These are phyloP conservation scores for Tolypocladium tundrense DNA, from an alignment of 2,329 filamentous ascomycete genomes.

Conservation along the genomic window DNA sequence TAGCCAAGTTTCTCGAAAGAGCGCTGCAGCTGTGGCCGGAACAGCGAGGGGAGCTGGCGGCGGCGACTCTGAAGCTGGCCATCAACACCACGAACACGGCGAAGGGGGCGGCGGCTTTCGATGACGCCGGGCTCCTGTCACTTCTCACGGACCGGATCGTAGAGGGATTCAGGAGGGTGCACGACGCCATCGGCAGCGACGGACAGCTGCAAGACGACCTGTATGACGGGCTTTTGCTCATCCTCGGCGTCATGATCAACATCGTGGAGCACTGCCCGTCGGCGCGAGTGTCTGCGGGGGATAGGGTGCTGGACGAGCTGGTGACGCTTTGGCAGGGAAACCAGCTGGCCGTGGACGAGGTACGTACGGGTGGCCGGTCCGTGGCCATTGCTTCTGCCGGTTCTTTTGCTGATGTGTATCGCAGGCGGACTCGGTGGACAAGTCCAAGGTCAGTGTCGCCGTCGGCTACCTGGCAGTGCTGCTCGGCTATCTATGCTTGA, in stretches of 20 bases:
- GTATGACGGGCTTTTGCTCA: slow-evolving; percentile 64
- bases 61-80: slow-evolving; percentile 44
- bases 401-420: background rate
- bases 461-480: slow-evolving; percentile 81
- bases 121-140: slow-evolving; percentile 44
- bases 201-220: slow-evolving; percentile 37
- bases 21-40: slow-evolving; percentile 20
- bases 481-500: slow-evolving; percentile 68
- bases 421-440: slow-evolving; percentile 61
- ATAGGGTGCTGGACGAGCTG: slow-evolving; percentile 44
- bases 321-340: slow-evolving; percentile 58
- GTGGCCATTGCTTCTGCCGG: too few relatives aligned
- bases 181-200: slow-evolving; percentile 35
- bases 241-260: slow-evolving; percentile 78
- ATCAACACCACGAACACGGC: slow-evolving; percentile 84
- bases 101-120: slow-evolving; percentile 58
- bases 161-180: slow-evolving; percentile 36
- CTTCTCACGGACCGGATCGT: slow-evolving; percentile 40
- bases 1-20: slow-evolving; percentile 18
- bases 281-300: slow-evolving; percentile 36
- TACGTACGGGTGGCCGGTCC: slow-evolving; percentile 28
- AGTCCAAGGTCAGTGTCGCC: slow-evolving; percentile 70
- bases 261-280: slow-evolving; percentile 66
- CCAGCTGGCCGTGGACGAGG: slow-evolving; percentile 55
- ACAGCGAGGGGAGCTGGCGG: slow-evolving; percentile 15